phyloP scores from a whole-genome alignment of 345 rosid species.

The Mercurialis annua region DNA sequence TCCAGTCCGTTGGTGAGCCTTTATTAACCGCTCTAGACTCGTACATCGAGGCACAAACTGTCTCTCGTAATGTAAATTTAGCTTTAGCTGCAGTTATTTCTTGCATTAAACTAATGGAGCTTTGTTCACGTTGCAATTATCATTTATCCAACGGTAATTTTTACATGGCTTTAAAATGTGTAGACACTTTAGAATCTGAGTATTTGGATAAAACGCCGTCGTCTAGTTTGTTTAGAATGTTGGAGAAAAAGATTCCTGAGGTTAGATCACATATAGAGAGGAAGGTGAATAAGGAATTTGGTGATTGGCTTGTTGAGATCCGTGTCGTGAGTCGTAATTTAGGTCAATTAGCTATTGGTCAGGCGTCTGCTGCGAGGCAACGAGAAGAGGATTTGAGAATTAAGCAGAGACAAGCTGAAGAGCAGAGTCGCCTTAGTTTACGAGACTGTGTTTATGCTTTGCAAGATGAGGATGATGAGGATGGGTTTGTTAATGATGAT shows the following conservation, averaged over 20 bases:
- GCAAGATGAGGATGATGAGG: conserved; percentile 80
- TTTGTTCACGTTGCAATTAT: conserved; percentile 66
- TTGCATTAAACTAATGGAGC: conserved; percentile 67
- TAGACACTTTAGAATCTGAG: conserved; percentile 67
- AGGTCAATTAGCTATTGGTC: conserved; percentile 94
- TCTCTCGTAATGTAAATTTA: conserved; percentile 64
- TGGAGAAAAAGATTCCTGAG: conserved; percentile 79
- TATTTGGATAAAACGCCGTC: conserved; percentile 64
- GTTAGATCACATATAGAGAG: conserved; percentile 74
- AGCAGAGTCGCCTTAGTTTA: conserved; percentile 84
- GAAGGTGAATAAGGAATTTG: conserved; percentile 81
- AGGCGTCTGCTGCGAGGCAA: conserved; percentile 89
- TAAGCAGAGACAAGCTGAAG: conserved; percentile 96
- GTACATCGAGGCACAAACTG: conserved; percentile 64
- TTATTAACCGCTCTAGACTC: conserved; percentile 74
- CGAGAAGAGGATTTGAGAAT: conserved; percentile 91
- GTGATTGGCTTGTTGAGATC: conserved; percentile 97
- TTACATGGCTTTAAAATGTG: conserved; percentile 86
- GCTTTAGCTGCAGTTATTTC: conserved; percentile 53
- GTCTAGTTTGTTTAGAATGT: conserved; percentile 71
- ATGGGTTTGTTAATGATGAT: conserved; percentile 30
- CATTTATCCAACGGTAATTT: conserved; percentile 66
- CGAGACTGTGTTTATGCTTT: conserved; percentile 84
- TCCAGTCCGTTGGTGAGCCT: conserved; percentile 79
- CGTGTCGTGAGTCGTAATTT: conserved; percentile 86